phyloP scores from a whole-genome alignment of 371 early-diverging fungal species.

The Mucor velutinosus region DNA sequence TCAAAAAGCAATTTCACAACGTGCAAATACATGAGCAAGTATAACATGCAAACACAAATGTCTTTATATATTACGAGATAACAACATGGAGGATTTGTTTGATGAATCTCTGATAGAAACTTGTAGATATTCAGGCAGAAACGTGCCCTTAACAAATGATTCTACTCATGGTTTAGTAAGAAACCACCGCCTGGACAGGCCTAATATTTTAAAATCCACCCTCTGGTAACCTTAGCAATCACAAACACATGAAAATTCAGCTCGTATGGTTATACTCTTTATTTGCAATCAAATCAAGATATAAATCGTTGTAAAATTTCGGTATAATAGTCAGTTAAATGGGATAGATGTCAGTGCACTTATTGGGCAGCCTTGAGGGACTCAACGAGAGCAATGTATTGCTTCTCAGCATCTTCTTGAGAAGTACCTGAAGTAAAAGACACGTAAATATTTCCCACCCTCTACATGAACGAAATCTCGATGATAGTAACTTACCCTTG shows the following conservation, averaged over 20 bases:
- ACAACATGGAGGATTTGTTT: too few relatives aligned
- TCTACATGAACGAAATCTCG: neutral
- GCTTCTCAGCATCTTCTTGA: conserved; percentile 69
- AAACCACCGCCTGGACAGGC: too few relatives aligned
- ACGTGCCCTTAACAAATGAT: too few relatives aligned
- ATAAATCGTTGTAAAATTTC: neutral
- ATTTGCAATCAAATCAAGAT: neutral
- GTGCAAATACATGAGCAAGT: too few relatives aligned
- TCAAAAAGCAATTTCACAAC: too few relatives aligned
- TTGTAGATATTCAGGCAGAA: too few relatives aligned
- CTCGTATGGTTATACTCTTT: neutral
- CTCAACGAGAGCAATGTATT: conserved; percentile 80
- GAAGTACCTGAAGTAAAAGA: conserved; percentile 18
- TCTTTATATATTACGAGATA: too few relatives aligned
- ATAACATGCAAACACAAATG: too few relatives aligned
- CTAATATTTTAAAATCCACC: too few relatives aligned
- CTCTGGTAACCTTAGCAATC: neutral
- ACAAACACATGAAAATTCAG: neutral
- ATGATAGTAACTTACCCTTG: conserved; percentile 48
- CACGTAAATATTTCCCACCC: neutral
- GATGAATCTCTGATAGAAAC: too few relatives aligned
- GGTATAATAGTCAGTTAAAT: neutral
- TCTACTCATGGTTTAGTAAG: too few relatives aligned
- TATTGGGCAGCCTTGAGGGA: conserved; percentile 47
- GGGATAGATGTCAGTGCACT: neutral